Conservation (phyloP, 2,329 filamentous ascomycete genomes). For the Albifimbria verrucaria region DNA sequence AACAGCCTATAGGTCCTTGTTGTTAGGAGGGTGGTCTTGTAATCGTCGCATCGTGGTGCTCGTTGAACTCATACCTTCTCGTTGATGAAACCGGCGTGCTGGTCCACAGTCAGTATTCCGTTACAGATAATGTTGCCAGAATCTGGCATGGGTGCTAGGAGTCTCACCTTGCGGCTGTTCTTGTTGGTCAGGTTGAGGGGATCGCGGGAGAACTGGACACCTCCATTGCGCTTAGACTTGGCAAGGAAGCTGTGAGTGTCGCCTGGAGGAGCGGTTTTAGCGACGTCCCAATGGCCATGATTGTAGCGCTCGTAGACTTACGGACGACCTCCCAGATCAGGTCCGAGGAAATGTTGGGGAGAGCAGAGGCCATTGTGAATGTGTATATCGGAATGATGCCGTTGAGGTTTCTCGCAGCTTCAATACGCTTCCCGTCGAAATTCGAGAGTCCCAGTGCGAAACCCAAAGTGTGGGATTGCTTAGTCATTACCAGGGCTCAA, state of each 20-base stretch:
- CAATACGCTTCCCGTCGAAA: conserved; percentile 12
- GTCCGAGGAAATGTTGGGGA: conserved; percentile 80
- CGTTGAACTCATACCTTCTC: conserved; percentile 65
- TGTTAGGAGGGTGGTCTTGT: conserved; percentile 13
- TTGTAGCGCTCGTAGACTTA: conserved; percentile 57
- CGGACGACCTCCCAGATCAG: conserved; percentile 93
- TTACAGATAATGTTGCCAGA: neutral
- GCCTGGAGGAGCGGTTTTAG: conserved; percentile 50
- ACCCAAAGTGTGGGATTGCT: conserved; percentile 45
- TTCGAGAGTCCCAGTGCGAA: too few species aligned
- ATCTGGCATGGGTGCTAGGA: neutral
- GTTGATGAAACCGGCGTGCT: conserved; percentile 93
- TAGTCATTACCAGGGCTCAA: too few species aligned
- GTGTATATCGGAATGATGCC: conserved; percentile 25
- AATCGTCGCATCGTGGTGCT: conserved; percentile 8
- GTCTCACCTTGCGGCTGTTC: conserved; percentile 79
- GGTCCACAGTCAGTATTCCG: conserved; percentile 31
- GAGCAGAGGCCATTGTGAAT: conserved; percentile 54
- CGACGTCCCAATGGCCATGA: conserved; percentile 5
- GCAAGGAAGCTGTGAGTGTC: conserved; percentile 86
- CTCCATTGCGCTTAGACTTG: conserved; percentile 78
- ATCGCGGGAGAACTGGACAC: conserved; percentile 88
- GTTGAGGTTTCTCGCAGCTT: conserved; percentile 28
- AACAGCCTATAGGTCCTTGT: conserved; percentile 61
- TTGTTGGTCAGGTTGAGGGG: conserved; percentile 91